Base-by-base conservation (phyloP, 805 yeast genomes). In the Kodamaea hsintzibuensis region DNA sequence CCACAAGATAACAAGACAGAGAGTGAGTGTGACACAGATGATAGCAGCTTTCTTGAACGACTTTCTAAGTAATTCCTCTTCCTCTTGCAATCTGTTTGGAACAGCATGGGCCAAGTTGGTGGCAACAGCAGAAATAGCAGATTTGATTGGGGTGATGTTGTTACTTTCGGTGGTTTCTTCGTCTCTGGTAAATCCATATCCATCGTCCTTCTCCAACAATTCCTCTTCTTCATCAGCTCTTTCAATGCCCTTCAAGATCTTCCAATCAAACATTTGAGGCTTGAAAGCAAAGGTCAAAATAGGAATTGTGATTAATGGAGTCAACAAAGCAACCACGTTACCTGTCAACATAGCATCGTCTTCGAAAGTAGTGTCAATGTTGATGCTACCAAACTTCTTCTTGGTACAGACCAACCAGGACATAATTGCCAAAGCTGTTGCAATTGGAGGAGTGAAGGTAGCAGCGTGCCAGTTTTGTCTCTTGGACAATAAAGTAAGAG, bases 261-360 rank as follows among this genome's bases (percentile, higher is more conserved):
- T 79, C 83, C 89, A 91, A 69, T 91, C 89, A 61, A 85, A 91
- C 62, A 88, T 78, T 62, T 86, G 92, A 3, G 87, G 84, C 52
- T 84, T 84, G 68, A 86, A 86, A 2, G 71, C 72, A 39, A 78
- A 74, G 0, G 95, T 87, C 52, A 91, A 73, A 8, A 86, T 64
- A 25, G 96, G 91, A 48, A 85, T 74, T 53, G 85, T 78, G 14
- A 91, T 69, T 14, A 82, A 64, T 8, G 97, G 96, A 1, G 92
- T 81, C 51, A 84, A 74, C 56, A 91, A 72, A 0, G 97, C 93
- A 50, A 90, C 91, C 47, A 90, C 84, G 69, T 91, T 91, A 56
- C 97, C 97, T 2, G 86, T 85, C 57, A 91, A 78, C 97, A 92
- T 92, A 42, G 97, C 88, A 65, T 89, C 81, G 68, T 92, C 96